phyloP scores from a whole-genome alignment of 2,329 filamentous ascomycete genomes.

The Aspergillus hiratsukae region DNA sequence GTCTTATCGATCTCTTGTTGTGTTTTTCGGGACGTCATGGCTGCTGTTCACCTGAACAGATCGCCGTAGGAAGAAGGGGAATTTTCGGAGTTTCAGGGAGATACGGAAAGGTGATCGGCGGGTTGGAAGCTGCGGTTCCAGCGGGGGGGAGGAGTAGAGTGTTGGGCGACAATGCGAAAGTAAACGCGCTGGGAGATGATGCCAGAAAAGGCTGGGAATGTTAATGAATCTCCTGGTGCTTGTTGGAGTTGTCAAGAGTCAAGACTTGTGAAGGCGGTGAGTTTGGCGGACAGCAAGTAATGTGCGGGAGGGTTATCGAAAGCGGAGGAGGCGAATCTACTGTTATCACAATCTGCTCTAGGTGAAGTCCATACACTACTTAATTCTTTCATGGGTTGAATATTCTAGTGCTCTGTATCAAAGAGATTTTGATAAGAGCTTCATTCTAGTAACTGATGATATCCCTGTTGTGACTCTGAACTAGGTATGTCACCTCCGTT shows the following conservation, averaged over 20 bases:
- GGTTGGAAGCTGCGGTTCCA: neutral
- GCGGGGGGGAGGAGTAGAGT: neutral
- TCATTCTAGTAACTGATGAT: neutral
- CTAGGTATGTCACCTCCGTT: neutral
- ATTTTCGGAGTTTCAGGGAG: constrained; percentile 10
- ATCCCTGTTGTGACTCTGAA: neutral
- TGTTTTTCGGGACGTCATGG: constrained; percentile 92
- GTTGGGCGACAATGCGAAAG: neutral
- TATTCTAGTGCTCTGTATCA: neutral
- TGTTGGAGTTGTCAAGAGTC: constrained; percentile 10
- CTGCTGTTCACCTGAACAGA: constrained; percentile 21
- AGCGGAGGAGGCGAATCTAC: neutral
- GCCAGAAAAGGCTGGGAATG: constrained; percentile 4
- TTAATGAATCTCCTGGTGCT: constrained; percentile 13
- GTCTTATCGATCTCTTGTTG: constrained; percentile 98
- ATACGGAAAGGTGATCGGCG: neutral
- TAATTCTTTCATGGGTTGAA: neutral
- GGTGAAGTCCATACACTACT: neutral
- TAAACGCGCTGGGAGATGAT: constrained; percentile 5
- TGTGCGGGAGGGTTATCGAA: neutral
- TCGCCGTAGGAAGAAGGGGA: constrained; percentile 17
- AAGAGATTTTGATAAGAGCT: neutral
- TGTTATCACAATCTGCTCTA: neutral
- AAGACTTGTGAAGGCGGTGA: constrained; percentile 9
- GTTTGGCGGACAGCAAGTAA: constrained; percentile 9